Evolutionary conservation across 805 yeast genomes (phyloP), one percentile per base, ranked within the genome.

Genomic region (Spathaspora gorwiae): DNA sequence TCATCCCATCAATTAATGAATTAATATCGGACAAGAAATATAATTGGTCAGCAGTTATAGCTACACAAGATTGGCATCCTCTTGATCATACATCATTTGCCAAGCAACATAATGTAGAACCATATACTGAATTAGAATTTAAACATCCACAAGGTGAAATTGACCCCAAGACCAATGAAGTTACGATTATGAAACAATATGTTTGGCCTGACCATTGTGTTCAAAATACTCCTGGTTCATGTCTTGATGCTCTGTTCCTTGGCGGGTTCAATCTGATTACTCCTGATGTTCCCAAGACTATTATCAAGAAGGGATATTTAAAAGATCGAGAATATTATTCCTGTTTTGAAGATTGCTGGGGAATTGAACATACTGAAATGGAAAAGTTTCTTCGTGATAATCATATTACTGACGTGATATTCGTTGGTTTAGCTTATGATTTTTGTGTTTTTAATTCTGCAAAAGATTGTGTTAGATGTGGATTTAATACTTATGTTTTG

Each of bases 171-270:
- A 59, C 64, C 0, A 63, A 64, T 15, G 31, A 55, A 26, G 53
- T 60, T 4, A 45, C 60, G 11, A 57, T 59, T 11, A 49, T 65
- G 33, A 54, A 48, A 4, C 81, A 80, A 50, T 72, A 75, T 0
- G 71, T 89, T 3, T 90, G 97, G 97, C 97, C 98, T 0, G 90
- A 79, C 45, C 98, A 90, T 60, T 90, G 97, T 62, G 78, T 90
- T 12, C 90, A 87, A 56, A 72, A 74, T 42, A 72, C 90, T 0
- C 40, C 51, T 5, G 98, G 97, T 0, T 75, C 90, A 0, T 71
- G 75, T 33, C 70, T 86, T 31, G 86, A 87, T 5, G 51, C 62
- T 0, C 78, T 68, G 49, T 70, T 89, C 43, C 53, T 64, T 42
- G 57, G 60, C 10, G 55, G 53, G 1, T 63, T 79, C 44, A 56